Conservation (phyloP, 345 rosid species). For the Rubroshorea leprosula region DNA sequence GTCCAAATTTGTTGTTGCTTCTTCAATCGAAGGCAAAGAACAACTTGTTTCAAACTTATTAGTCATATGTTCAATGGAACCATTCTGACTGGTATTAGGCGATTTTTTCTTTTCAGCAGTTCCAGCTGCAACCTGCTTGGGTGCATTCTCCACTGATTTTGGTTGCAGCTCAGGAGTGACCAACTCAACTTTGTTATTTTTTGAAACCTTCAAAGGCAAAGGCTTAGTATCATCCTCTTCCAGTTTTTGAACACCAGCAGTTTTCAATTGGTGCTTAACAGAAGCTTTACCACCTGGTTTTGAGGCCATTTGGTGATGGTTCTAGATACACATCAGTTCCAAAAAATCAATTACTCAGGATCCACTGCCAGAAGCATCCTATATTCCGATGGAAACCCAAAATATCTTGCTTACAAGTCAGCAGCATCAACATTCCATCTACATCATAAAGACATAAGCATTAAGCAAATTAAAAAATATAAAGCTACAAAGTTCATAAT, state of each 20-base stretch:
- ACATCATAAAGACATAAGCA: slow-evolving; percentile 9
- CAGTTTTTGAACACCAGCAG: slow-evolving; percentile 22
- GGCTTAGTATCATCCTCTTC: slow-evolving; percentile 35
- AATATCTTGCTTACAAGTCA: slow-evolving; percentile 2
- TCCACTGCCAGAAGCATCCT: slow-evolving; percentile 21
- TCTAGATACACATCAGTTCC: slow-evolving; percentile 26
- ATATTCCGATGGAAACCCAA: slow-evolving; percentile 16
- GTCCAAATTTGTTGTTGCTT: slow-evolving; percentile 33
- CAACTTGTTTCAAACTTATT: slow-evolving; percentile 36
- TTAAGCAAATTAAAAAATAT: not conserved
- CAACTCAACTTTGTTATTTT: slow-evolving; percentile 31
- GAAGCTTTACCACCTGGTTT: slow-evolving; percentile 35
- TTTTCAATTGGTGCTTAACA: slow-evolving; percentile 32
- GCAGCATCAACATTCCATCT: slow-evolving; percentile 6
- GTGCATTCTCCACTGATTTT: slow-evolving; percentile 26
- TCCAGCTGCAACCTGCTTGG: slow-evolving; percentile 26
- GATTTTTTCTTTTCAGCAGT: slow-evolving; percentile 38
- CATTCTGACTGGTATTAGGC: slow-evolving; percentile 35
- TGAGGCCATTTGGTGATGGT: slow-evolving; percentile 42
- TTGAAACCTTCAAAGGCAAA: slow-evolving; percentile 30
- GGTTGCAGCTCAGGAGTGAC: slow-evolving; percentile 24
- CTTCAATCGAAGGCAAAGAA: slow-evolving; percentile 33
- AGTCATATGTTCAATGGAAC: slow-evolving; percentile 29
- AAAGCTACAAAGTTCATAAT: not conserved
- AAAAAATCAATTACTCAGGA: slow-evolving; percentile 19